A percentile compares a stretch with the other conserved stretches of the same genome.
Conservation (phyloP, 2,329 filamentous ascomycete genomes). For the Neoascochyta sp. region DNA sequence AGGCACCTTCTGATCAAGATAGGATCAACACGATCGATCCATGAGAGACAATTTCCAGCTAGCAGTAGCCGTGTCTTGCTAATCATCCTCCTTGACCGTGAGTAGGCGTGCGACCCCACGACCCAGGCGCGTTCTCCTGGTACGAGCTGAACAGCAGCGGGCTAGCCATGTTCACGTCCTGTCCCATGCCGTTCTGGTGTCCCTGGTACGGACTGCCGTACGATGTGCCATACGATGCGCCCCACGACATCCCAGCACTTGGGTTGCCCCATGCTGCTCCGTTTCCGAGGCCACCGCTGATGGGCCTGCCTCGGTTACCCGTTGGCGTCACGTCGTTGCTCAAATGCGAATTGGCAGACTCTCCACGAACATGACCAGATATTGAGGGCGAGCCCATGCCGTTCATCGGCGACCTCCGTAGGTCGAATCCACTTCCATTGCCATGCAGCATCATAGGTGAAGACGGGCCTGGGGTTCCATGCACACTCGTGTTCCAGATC, state of each 20-base stretch:
- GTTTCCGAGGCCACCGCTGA: slow-evolving; percentile 31
- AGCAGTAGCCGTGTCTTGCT: too few relatives aligned
- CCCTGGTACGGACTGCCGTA: slow-evolving; percentile 15
- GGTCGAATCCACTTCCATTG: slow-evolving; percentile 12
- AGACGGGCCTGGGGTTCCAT: slow-evolving; percentile 27
- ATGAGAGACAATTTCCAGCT: too few relatives aligned
- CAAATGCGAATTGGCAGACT: slow-evolving; percentile 42
- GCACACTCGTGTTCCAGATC: slow-evolving; percentile 37
- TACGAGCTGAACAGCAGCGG: slow-evolving; percentile 44
- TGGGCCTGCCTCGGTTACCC: slow-evolving; percentile 14
- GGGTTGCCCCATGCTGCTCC: slow-evolving; percentile 34
- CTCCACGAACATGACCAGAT: slow-evolving; percentile 43
- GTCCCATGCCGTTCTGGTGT: slow-evolving; percentile 13
- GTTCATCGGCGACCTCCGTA: slow-evolving; percentile 31
- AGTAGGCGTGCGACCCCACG: slow-evolving; percentile 35
- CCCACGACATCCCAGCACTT: slow-evolving; percentile 22
- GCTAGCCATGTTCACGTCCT: slow-evolving; percentile 35
- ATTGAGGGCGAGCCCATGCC: slow-evolving; percentile 30
- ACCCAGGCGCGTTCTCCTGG: slow-evolving; percentile 25
- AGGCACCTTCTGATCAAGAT: too few relatives aligned
- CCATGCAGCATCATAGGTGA: slow-evolving; percentile 25
- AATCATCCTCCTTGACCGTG: slow-evolving; percentile 41
- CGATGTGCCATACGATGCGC: slow-evolving; percentile 21
- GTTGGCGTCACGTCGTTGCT: slow-evolving; percentile 28
- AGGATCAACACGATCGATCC: too few relatives aligned